These are phyloP conservation scores for Mytilinidion resinicola DNA, from an alignment of 495 filamentous ascomycete genomes.

Conservation along the genomic window DNA sequence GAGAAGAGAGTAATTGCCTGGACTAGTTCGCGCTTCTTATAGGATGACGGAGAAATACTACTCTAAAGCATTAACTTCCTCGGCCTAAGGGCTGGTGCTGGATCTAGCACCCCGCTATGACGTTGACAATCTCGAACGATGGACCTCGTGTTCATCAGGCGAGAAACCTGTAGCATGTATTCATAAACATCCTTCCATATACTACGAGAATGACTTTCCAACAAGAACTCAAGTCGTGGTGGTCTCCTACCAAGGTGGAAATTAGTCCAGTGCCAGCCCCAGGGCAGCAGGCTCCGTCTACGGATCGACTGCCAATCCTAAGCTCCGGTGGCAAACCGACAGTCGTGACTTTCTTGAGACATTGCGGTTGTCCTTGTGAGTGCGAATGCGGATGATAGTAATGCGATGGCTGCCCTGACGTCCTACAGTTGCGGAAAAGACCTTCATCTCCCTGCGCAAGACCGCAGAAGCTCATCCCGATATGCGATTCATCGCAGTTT, in stretches of 20 bases:
- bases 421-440: conserved; percentile 52
- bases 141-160: too few relatives aligned
- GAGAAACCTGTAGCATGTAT: too few relatives aligned
- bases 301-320: conserved; percentile 41
- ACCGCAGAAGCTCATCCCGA: conserved; percentile 42
- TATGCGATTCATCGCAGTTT: conserved; percentile 53
- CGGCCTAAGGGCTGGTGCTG: too few relatives aligned
- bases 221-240: conserved; percentile 12
- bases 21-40: too few relatives aligned
- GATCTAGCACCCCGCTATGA: conserved; percentile 5
- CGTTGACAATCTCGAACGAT: not conserved
- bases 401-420: not conserved
- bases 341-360: conserved; percentile 52
- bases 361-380: conserved; percentile 55
- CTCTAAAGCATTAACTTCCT: too few relatives aligned
- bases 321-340: conserved; percentile 39
- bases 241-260: conserved; percentile 9
- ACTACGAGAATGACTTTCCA: conserved; percentile 7
- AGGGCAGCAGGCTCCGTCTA: conserved; percentile 41
- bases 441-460: conserved; percentile 43
- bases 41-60: too few relatives aligned
- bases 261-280: conserved; percentile 10
- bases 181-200: not conserved
- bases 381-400: not conserved
- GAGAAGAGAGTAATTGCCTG: too few relatives aligned